phyloP scores from a whole-genome alignment of 1,284 basidiomycete species.

The Marasmius tenuissimus region DNA sequence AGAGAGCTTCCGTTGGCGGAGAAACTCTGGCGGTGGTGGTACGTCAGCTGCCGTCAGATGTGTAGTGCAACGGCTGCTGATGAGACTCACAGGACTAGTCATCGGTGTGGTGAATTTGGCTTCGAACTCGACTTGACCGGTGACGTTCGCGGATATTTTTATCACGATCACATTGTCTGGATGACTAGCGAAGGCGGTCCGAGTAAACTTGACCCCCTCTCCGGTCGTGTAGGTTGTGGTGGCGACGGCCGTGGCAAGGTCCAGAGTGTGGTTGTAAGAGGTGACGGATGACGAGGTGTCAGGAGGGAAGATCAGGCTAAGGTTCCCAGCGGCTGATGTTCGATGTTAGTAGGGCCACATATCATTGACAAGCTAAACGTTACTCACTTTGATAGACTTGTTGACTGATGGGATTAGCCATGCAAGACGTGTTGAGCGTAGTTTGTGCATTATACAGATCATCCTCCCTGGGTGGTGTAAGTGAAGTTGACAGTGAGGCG shows the following conservation, averaged over 20 bases:
- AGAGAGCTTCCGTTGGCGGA: constrained; percentile 5
- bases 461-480: constrained; percentile 6
- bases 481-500: background rate
- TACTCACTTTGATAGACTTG: constrained; percentile 14
- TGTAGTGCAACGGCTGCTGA: background rate
- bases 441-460: constrained; percentile 12
- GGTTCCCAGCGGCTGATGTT: constrained; percentile 12
- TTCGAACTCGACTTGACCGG: constrained; percentile 5
- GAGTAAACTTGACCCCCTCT: constrained; percentile 12
- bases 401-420: constrained; percentile 15
- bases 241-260: constrained; percentile 14
- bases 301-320: constrained; percentile 6
- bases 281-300: background rate
- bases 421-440: constrained; percentile 7
- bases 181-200: constrained; percentile 13
- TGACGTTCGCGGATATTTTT: constrained; percentile 8
- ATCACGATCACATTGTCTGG: constrained; percentile 15
- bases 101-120: constrained; percentile 14
- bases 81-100: constrained; percentile 8
- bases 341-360: no score
- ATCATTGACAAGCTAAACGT: background rate
- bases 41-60: background rate
- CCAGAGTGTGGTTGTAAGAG: constrained; percentile 13
- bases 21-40: background rate
- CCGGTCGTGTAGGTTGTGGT: constrained; percentile 10